Evolutionary conservation across 2,329 filamentous ascomycete genomes (phyloP), one percentile per base, ranked within the genome.

Genomic region (Colletotrichum acutatum): DNA sequence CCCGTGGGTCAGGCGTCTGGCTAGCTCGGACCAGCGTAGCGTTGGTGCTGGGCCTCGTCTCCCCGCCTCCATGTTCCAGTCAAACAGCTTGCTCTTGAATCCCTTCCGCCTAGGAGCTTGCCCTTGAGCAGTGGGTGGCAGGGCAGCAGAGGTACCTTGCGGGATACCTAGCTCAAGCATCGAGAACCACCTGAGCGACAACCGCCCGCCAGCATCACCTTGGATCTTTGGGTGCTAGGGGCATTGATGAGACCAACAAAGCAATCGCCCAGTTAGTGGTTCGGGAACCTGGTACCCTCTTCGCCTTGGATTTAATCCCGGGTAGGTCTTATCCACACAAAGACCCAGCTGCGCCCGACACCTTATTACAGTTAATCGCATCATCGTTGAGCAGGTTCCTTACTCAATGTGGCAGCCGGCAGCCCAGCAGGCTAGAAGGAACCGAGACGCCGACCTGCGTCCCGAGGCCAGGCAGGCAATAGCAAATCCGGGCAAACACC

Each of bases 11-110:
- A 73, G 71, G 66, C 71, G 61, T 66, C 34, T 28, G 26, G 66
- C 69, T 70, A 73, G 71, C 71, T 70, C 37, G 54, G 71, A 73
- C 70, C 66, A 73, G 71, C 66, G 56, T 73, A 71, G 71, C 66
- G 71, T 61, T 72, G 66, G 53, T 72, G 66, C 70, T 72, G 66
- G 70, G 60, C 66, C 70, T 73, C 34, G 70, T 60, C 66, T 72
- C 60, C 71, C 66, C 71, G 71, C 66, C 71, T 71, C 60, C 70
- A 72, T 56, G 66, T 72, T 70, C 70, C 60, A 72, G 60, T 70
- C 60, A 57, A 56, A 70, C 60, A 72, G 37, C 37, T 42, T 19
- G 66, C 66, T 64, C 64, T 54, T 59, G 62, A 54, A 52, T 62
- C 63, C 34, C 22, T 67, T 61, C 54, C 28, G 32, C 42, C 49